phyloP scores from a whole-genome alignment of 257 asterid species.

The Ophiorrhiza pumila region DNA sequence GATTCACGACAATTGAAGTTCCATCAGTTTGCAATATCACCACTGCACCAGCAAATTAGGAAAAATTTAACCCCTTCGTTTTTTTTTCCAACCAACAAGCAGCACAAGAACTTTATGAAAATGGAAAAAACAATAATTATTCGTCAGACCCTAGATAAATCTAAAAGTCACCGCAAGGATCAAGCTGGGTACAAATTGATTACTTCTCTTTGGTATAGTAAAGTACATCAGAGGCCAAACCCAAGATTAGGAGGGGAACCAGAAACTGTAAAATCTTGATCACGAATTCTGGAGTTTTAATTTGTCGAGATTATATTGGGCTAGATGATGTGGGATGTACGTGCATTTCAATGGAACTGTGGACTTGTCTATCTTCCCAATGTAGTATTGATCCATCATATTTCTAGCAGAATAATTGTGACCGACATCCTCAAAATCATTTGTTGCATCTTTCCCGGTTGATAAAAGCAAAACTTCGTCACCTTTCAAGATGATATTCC shows the following conservation, averaged over 20 bases:
- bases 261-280: slow-evolving; percentile 73
- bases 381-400: slow-evolving; percentile 60
- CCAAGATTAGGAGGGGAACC: slow-evolving; percentile 73
- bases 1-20: no score
- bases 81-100: slow-evolving; percentile 3
- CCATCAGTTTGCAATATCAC: no score
- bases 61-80: no score
- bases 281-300: slow-evolving; percentile 52
- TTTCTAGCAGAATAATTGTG: slow-evolving; percentile 77
- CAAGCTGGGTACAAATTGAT: slow-evolving; percentile 7
- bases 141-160: slow-evolving; percentile 26
- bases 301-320: slow-evolving; percentile 44
- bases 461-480: slow-evolving; percentile 83
- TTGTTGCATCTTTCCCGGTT: slow-evolving; percentile 84
- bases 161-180: background rate
- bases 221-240: slow-evolving; percentile 67
- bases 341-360: slow-evolving; percentile 61
- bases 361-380: slow-evolving; percentile 58
- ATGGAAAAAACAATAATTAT: background rate
- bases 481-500: slow-evolving; percentile 96
- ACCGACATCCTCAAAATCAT: slow-evolving; percentile 78
- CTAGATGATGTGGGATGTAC: slow-evolving; percentile 40
- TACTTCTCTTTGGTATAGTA: slow-evolving; percentile 74
- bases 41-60: no score
- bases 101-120: background rate